These are phyloP conservation scores for Terana coerulea DNA, from an alignment of 768 basidiomycete genomes.

Conservation along the genomic window DNA sequence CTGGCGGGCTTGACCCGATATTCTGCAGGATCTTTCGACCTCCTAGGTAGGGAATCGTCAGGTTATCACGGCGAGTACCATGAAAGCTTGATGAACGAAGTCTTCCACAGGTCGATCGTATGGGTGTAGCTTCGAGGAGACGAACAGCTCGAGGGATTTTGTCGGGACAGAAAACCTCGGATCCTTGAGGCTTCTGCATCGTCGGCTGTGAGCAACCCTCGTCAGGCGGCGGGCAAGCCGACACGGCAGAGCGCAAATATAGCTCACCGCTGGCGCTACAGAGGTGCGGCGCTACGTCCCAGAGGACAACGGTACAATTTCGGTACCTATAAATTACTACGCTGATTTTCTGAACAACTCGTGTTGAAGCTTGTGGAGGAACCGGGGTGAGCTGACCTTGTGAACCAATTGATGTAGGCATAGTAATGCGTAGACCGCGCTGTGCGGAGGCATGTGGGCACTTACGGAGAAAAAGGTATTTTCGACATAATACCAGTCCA, in stretches of 20 bases:
- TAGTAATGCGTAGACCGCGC: not conserved
- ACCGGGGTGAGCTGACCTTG: not conserved
- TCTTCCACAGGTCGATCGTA: not conserved
- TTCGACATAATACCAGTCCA: no score
- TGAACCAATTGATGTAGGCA: not conserved
- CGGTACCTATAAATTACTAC: not conserved
- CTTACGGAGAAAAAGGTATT: no score
- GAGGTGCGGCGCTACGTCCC: not conserved
- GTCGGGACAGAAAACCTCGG: slow-evolving; percentile 3
- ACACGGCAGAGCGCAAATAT: not conserved
- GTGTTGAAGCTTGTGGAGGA: not conserved
- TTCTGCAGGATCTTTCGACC: not conserved
- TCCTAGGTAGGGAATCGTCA: not conserved
- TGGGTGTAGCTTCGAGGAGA: not conserved
- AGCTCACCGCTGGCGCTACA: not conserved
- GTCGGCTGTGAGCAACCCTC: not conserved
- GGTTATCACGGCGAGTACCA: not conserved
- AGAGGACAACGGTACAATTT: not conserved
- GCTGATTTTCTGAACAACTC: no score
- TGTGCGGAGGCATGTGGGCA: not conserved
- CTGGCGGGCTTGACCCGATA: slow-evolving; percentile 3
- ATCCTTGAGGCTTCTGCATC: not conserved
- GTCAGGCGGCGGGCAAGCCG: not conserved
- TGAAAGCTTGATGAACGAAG: not conserved
- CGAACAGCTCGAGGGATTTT: not conserved